Evolutionary conservation across 2,329 filamentous ascomycete genomes (phyloP).

Genomic region (Cercospora nicotianae): DNA sequence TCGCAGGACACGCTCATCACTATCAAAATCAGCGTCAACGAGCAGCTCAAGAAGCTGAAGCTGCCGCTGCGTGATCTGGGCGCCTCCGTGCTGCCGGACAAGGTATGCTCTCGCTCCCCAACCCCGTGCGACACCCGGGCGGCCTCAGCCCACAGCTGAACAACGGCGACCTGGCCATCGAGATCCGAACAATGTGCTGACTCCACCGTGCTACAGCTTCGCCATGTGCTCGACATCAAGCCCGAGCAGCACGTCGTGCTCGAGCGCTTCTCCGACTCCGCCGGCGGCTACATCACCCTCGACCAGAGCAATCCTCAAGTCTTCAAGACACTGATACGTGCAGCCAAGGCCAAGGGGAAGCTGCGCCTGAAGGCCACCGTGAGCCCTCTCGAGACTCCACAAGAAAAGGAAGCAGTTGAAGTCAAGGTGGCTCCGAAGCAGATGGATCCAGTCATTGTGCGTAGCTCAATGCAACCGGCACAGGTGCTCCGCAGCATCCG

Average conservation of each 20-base stretch:
- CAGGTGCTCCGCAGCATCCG: constrained; percentile 5
- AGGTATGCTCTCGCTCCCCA: constrained; percentile 60
- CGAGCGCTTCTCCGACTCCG: constrained; percentile 95
- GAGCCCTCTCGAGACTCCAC: constrained; percentile 25
- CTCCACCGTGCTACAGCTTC: constrained; percentile 57
- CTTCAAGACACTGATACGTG: constrained; percentile 95
- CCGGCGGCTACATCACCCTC: constrained; percentile 74
- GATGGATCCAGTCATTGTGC: constrained; percentile 24
- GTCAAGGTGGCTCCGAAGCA: constrained; percentile 24
- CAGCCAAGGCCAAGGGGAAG: constrained; percentile 97
- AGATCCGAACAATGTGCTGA: constrained; percentile 22
- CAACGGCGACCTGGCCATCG: background rate
- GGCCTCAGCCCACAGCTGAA: background rate
- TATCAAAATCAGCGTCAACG: constrained; percentile 79
- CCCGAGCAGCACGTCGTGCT: constrained; percentile 65
- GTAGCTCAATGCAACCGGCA: constrained; percentile 8
- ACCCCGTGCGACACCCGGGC: constrained; percentile 7
- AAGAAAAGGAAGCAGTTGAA: constrained; percentile 22
- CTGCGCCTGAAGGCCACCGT: constrained; percentile 69
- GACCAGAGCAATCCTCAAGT: constrained; percentile 75
- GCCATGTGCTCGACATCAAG: constrained; percentile 65
- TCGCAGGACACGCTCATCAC: constrained; percentile 73
- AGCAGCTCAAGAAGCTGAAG: constrained; percentile 79
- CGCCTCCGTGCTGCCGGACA: constrained; percentile 70
- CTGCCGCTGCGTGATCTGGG: constrained; percentile 82